phyloP scores from a whole-genome alignment of 106 monocot species.

The Apostasia ramifera region DNA sequence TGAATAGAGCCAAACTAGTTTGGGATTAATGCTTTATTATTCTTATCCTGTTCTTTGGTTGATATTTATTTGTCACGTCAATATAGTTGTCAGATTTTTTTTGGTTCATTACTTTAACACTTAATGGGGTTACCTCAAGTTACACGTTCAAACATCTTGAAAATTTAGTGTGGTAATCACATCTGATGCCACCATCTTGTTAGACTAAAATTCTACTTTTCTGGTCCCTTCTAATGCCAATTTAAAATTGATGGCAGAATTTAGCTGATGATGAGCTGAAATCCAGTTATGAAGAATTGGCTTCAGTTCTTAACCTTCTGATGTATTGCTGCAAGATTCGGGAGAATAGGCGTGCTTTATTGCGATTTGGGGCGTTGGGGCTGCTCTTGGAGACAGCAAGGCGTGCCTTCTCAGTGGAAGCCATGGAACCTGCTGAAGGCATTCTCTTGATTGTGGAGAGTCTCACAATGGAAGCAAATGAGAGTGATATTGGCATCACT shows the following conservation, averaged over 20 bases:
- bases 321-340: constrained; percentile 96
- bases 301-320: constrained; percentile 82
- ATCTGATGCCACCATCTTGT: too few species aligned
- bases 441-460: constrained; percentile 93
- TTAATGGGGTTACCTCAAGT: too few species aligned
- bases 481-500: constrained; percentile 73
- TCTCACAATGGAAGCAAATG: constrained; percentile 90
- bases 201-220: too few species aligned
- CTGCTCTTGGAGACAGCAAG: constrained; percentile 89
- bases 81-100: too few species aligned
- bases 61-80: too few species aligned
- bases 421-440: constrained; percentile 93
- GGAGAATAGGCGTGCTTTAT: constrained; percentile 79
- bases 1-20: too few species aligned
- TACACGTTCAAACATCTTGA: too few species aligned
- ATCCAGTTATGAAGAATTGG: constrained; percentile 85
- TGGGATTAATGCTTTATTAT: too few species aligned
- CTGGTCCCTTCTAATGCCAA: not conserved
- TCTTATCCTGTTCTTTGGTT: too few species aligned
- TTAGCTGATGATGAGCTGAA: constrained; percentile 74
- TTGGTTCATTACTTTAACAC: too few species aligned
- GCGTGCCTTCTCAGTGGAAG: constrained; percentile 86
- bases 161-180: too few species aligned
- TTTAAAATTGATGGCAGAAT: constrained; percentile 27
- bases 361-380: constrained; percentile 70